Evolutionary conservation across 1,284 basidiomycete genomes (phyloP).

Genomic region (Ganoderma meredithae): DNA sequence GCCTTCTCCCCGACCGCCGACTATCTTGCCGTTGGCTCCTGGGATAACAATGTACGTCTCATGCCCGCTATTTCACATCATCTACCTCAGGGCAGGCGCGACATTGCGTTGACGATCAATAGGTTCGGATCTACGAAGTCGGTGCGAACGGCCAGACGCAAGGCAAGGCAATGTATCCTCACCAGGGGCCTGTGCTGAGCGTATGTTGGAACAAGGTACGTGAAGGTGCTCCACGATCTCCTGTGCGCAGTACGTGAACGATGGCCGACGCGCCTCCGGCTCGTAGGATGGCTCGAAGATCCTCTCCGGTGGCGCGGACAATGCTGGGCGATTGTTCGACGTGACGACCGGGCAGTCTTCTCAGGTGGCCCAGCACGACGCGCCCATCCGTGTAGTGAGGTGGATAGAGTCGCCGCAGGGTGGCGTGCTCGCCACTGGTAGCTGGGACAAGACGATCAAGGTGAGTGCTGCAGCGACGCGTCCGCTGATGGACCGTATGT

Average conservation of each 20-base stretch:
- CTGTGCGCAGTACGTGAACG: background rate
- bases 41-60: constrained; percentile 76
- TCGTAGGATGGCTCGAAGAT: constrained; percentile 80
- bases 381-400: constrained; percentile 78
- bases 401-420: constrained; percentile 77
- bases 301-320: constrained; percentile 89
- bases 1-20: constrained; percentile 72
- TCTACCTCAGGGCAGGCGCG: background rate
- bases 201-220: constrained; percentile 83
- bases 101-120: constrained; percentile 4
- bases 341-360: constrained; percentile 73
- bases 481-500: background rate
- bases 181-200: constrained; percentile 85
- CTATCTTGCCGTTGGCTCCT: constrained; percentile 78
- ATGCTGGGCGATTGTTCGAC: constrained; percentile 85
- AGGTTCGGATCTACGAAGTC: constrained; percentile 73
- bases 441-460: constrained; percentile 94
- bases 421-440: constrained; percentile 84
- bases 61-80: constrained; percentile 1
- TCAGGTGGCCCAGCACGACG: constrained; percentile 87
- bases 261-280: background rate
- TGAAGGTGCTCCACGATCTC: background rate
- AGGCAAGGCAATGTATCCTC: constrained; percentile 85
- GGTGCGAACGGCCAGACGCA: constrained; percentile 65
- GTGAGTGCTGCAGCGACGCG: constrained; percentile 45